Percentiles rank a stretch among this genome's conserved stretches.
These are phyloP conservation scores for Pseudogymnoascus sp. DNA, from an alignment of 2,329 filamentous ascomycete species.

Conservation along the genomic window DNA sequence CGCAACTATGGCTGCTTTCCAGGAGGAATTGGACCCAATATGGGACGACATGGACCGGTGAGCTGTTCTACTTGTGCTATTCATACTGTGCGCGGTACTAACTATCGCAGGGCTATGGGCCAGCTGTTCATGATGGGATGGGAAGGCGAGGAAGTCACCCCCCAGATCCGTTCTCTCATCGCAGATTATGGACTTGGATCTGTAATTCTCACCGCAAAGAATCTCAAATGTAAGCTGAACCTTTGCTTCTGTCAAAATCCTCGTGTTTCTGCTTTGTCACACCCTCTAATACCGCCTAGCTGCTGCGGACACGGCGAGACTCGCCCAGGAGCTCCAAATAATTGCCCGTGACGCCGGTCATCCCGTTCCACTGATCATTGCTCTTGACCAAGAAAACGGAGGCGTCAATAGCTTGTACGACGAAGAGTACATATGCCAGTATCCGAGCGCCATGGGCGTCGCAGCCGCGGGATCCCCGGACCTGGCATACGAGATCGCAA, in stretches of 20 bases:
- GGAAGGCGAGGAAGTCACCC: constrained; percentile 76
- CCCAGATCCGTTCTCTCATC: constrained; percentile 74
- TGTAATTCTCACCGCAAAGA: constrained; percentile 76
- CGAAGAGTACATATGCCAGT: constrained; percentile 91
- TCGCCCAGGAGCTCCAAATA: constrained; percentile 86
- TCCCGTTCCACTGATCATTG: constrained; percentile 80
- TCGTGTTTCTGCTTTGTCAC: background rate
- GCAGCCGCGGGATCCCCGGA: constrained; percentile 84
- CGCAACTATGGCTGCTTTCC: constrained; percentile 34
- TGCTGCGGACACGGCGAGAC: constrained; percentile 77
- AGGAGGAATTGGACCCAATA: constrained; percentile 51
- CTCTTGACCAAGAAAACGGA: constrained; percentile 94
- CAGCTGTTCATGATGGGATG: constrained; percentile 80
- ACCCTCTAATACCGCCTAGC: constrained; percentile 44
- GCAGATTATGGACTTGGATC: constrained; percentile 82
- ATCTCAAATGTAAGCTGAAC: constrained; percentile 66
- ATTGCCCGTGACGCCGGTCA: constrained; percentile 89
- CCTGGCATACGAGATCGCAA: constrained; percentile 81
- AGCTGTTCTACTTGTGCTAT: constrained; percentile 24
- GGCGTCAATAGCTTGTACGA: constrained; percentile 96
- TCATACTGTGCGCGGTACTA: background rate
- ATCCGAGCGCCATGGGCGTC: constrained; percentile 92
- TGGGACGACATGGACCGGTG: constrained; percentile 27
- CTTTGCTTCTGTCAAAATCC: background rate
- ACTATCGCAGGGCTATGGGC: constrained; percentile 54